Conservation (phyloP, 257 asterid species). For the Verbena officinalis region DNA sequence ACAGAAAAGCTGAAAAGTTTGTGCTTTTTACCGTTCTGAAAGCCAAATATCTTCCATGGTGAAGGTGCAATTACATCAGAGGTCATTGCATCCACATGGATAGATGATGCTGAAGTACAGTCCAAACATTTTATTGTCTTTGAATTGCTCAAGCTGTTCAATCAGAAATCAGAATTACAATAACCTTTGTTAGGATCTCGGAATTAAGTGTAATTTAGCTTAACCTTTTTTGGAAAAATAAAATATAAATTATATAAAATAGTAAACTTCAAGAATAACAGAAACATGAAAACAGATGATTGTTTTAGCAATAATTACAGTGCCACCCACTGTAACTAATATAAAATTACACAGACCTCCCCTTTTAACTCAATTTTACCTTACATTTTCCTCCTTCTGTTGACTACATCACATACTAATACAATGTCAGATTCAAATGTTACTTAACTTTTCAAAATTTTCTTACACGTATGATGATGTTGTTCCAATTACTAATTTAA, state of each 20-base stretch:
- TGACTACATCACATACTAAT: too few species aligned
- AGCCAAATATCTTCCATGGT: constrained; percentile 88
- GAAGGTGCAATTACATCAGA: constrained; percentile 83
- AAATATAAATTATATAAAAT: too few species aligned
- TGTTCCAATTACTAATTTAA: too few species aligned
- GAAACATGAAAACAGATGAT: neutral
- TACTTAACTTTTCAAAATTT: too few species aligned
- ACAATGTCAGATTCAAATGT: too few species aligned
- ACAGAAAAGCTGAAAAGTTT: constrained; percentile 2
- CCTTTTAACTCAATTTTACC: too few species aligned
- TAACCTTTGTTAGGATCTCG: neutral
- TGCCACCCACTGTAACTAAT: too few species aligned
- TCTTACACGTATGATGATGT: too few species aligned
- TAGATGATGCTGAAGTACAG: constrained; percentile 45
- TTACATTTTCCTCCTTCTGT: too few species aligned
- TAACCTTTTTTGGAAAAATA: neutral
- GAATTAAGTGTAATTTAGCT: neutral
- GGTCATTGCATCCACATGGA: constrained; percentile 64
- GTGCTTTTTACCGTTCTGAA: constrained; percentile 64
- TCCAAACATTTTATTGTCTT: constrained; percentile 48
- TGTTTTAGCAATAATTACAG: too few species aligned
- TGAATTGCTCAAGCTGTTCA: constrained; percentile 59
- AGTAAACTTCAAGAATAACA: neutral
- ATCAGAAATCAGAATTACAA: neutral
- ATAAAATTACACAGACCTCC: too few species aligned